Evolutionary conservation across 768 basidiomycete genomes (phyloP).

Genomic region (Suillus decipiens): DNA sequence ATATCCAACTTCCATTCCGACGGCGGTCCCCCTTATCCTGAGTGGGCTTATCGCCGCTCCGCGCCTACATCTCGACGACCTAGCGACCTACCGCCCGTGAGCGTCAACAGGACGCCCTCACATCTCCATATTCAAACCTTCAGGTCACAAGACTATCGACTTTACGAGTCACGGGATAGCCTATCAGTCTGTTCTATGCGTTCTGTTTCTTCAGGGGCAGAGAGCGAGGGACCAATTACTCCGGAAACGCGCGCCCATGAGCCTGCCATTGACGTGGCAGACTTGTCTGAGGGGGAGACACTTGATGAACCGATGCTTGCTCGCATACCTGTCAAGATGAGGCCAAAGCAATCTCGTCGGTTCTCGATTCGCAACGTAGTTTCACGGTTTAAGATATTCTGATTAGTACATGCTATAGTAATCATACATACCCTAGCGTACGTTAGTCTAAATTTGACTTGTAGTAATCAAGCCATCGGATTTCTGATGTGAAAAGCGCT

Average conservation of each 20-base stretch:
- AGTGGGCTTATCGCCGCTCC: slow-evolving; percentile 4
- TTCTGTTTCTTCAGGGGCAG: slow-evolving; percentile 12
- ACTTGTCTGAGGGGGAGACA: slow-evolving; percentile 40
- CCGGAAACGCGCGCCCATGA: slow-evolving; percentile 45
- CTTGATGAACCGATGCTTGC: not conserved
- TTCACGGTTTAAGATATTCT: slow-evolving; percentile 5
- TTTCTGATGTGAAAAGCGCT: not conserved
- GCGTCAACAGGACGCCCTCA: not conserved
- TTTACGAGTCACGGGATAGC: not conserved
- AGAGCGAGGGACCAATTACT: slow-evolving; percentile 51
- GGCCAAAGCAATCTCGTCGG: not conserved
- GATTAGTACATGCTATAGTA: not conserved
- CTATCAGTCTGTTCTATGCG: not conserved
- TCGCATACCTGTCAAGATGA: not conserved
- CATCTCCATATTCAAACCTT: not conserved
- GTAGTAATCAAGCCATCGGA: not conserved
- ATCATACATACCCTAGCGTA: not conserved
- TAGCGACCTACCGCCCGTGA: not conserved
- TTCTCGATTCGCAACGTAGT: slow-evolving; percentile 3
- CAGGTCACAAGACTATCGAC: not conserved
- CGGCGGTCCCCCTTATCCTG: slow-evolving; percentile 4
- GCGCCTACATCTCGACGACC: not conserved
- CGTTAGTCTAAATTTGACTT: not conserved
- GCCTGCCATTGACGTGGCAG: slow-evolving; percentile 44
- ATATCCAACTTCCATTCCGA: slow-evolving; percentile 6